Base-by-base conservation (phyloP, 164 flowering plant genomes). In the Amborella trichopoda region DNA sequence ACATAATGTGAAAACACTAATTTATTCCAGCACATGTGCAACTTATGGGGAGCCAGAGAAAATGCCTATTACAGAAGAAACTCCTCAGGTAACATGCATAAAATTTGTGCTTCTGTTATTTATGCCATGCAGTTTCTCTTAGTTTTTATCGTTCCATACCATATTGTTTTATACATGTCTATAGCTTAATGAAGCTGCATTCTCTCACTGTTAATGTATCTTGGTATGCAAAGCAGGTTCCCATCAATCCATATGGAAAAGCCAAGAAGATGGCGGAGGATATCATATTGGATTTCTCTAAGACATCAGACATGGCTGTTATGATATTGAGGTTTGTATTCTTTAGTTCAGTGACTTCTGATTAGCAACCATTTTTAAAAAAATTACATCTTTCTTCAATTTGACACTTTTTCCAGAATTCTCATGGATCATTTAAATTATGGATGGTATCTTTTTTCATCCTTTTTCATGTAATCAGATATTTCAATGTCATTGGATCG, bases 241-340 rank as follows among this genome's bases (percentile, higher is more conserved):
- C 99, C 18, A 91, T 87, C 22, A 91, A 91, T 61, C 99, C 99
- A 39, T 91, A 91, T 67, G 96, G 99, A 49, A 91, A 91, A 68
- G 99, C 99, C 33, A 91, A 91, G 78, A 91, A 91, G 65, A 91
- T 91, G 99, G 81, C 99, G 17, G 99, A 91, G 60, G 96, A 91
- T 64, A 80, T 91, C 34, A 84, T 91, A 27, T 66, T 84, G 19
- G 99, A 91, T 61, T 88, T 84, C 63, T 78, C 91, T 22, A 81
- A 63, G 53, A 91, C 74, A 45, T 78, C 95, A 17, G 68, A 80
- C 53, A 84, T 91, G 96, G 95, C 96, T 40, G 84, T 91, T 58
- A 91, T 91, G 96, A 87, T 91, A 28, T 60, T 91, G 48, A 87
- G 99, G 99, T 84, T 59, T 44, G 74, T 53, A n/a, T n/a, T n/a